Evolutionary conservation across 306 rosid species (phyloP), one percentile per base, ranked within the genome.

Genomic region (Cucurbita moschata): DNA sequence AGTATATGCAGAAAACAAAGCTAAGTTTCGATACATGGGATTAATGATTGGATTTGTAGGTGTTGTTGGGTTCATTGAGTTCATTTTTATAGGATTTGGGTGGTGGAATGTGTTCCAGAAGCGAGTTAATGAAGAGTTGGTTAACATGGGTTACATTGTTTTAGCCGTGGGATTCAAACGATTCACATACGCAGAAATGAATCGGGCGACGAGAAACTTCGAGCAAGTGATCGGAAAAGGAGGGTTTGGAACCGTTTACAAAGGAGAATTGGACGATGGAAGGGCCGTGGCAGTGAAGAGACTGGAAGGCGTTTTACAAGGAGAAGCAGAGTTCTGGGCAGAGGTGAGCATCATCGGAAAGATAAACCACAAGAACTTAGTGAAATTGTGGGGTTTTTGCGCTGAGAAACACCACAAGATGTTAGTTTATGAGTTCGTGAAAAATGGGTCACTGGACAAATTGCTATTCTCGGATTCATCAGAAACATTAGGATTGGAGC

Each of bases 301-400:
- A 65, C 42, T 84, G 7, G 85, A 77, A 70, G 87, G 85, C 9
- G 10, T 84, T 26, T 53, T 77, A 39, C 80, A 81, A 74, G 87
- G 85, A 40, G 77, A 81, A 15, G 77, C 83, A 5, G 83, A 81
- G 46, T 84, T 84, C 59, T 81, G 87, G 87, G 85, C 83, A 56
- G 85, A 84, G 61, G 81, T 84, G 8, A 79, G 87, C 58, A 49
- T 82, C 5, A 79, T 84, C 10, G 87, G 87, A 39, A 84, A 71
- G 61, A 76, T 84, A 47, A 79, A 84, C 12, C 87, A 84, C n/a
- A 71, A 51, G 47, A 84, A 84, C 60, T 69, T 84, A 7, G 87
- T 84, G 4, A 81, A 82, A 51, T 44, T 84, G 5, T 81, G 79
- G 81, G 87, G 87, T 2, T 84, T 79, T 38, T 84, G 85, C 7